Percentiles rank a stretch among this genome's conserved stretches.
Conservation (phyloP, 75 land plant genomes). For the Ceratopteris richardii region DNA sequence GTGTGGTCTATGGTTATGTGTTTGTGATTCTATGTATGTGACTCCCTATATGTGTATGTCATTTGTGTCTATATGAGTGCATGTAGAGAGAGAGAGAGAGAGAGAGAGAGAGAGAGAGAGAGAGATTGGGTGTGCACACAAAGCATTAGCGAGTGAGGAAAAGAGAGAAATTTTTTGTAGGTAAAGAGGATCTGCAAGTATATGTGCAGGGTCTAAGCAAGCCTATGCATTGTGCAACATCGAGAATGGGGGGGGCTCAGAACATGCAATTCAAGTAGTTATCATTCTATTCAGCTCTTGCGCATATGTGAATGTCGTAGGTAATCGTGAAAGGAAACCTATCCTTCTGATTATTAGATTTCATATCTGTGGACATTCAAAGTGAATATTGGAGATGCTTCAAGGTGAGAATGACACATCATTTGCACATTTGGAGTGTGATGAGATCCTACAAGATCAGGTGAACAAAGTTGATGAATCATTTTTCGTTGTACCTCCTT, state of each 20-base stretch:
- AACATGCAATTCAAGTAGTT: constrained; percentile 25
- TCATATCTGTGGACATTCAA: constrained; percentile 25
- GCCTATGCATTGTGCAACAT: constrained; percentile 47
- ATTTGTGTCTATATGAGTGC: too few relatives aligned
- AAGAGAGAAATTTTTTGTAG: too few relatives aligned
- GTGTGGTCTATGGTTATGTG: too few relatives aligned
- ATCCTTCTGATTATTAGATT: constrained; percentile 36
- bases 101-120: too few relatives aligned
- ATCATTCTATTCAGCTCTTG: constrained; percentile 44
- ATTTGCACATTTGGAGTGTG: constrained; percentile 1
- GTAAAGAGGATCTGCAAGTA: too few relatives aligned
- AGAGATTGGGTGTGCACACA: too few relatives aligned
- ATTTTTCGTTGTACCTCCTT: constrained; percentile 1
- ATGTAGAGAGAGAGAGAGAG: too few relatives aligned
- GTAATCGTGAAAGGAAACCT: constrained; percentile 42
- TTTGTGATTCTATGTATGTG: too few relatives aligned
- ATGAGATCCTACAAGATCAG: too few relatives aligned
- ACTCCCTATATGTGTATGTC: too few relatives aligned
- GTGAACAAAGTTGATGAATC: constrained; percentile 4
- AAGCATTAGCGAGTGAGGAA: too few relatives aligned
- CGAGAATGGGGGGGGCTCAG: constrained; percentile 43
- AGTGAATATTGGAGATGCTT: constrained; percentile 26
- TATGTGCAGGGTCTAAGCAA: too few relatives aligned
- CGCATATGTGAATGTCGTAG: constrained; percentile 42
- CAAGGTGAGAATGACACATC: constrained; percentile 15